Evolutionary conservation across 768 basidiomycete genomes (phyloP), one percentile per base, ranked within the genome.

Genomic region (Tylopilus sp.): DNA sequence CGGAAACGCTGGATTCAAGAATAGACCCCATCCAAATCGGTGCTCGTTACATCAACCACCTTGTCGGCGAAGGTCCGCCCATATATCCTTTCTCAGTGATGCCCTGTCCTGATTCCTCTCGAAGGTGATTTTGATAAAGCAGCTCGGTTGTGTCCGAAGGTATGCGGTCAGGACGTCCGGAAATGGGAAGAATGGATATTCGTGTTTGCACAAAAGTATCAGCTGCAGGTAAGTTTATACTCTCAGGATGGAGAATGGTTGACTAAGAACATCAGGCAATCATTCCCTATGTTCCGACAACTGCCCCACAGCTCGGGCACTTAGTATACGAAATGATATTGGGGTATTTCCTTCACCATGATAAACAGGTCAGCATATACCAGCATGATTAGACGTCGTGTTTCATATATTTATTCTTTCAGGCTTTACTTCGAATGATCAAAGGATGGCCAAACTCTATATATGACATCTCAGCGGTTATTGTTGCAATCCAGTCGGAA

Each of bases 181-280:
- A 78, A 80, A n/a, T 99, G 97, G 97, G 95, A 98, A 64, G 82
- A 88, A 59, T 97, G 90, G 90, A 89, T 98, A 62, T 95, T 97
- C 61, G 73, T 81, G 13, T 98, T 95, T 64, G 88, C 88, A 1
- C 83, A 92, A 66, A 81, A 85, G 59, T 77, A 80, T 22, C 84
- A 92, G 51, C 71, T 98, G 15, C 83, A 88, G 69, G 93, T 91
- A 53, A 21, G 79, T 68, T 20, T 3, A 40, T 10, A 11, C 9
- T 10, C n/a, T 21, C 20, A 44, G 31, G 11, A 15, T n/a, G 23
- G 21, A 44, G 46, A 39, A 44, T 31, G 23, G n/a, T 13, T 42
- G 8, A 39, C 28, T 41, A 51, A 40, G 17, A 51, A 38, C 48
- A 30, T 6, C 57, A 95, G 91, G 76, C 81, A 6, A 89, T 98